phyloP scores from a whole-genome alignment of 306 rosid genomes.

The Myrica gale region DNA sequence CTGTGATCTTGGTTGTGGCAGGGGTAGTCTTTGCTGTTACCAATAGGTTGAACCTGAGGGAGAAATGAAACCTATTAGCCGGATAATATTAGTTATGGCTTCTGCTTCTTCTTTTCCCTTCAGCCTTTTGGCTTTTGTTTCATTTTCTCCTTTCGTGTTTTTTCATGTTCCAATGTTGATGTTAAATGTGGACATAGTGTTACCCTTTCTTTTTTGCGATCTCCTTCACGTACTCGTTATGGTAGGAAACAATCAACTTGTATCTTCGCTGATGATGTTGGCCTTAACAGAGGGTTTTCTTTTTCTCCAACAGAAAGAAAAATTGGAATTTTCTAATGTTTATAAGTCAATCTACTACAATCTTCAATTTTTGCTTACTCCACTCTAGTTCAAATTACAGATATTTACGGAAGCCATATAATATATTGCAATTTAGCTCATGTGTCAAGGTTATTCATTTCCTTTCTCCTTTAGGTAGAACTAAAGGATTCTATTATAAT shows the following conservation, averaged over 20 bases:
- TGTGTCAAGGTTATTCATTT: no score
- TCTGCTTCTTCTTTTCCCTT: not conserved
- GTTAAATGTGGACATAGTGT: constrained; percentile 5
- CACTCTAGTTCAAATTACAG: no score
- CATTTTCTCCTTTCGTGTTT: not conserved
- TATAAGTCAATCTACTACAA: no score
- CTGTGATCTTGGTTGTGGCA: constrained; percentile 49
- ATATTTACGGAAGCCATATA: no score
- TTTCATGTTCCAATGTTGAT: not conserved
- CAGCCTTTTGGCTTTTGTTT: not conserved
- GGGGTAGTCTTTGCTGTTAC: constrained; percentile 54
- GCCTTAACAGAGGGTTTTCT: not conserved
- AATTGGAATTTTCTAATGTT: no score
- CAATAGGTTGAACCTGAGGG: constrained; percentile 57
- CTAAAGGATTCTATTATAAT: no score
- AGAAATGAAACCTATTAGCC: constrained; percentile 34
- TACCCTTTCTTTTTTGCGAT: not conserved
- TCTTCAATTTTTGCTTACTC: no score
- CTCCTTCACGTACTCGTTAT: not conserved
- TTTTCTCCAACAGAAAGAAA: not conserved
- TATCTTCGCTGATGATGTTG: not conserved
- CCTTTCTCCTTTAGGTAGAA: no score
- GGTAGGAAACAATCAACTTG: not conserved
- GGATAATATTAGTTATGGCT: constrained; percentile 1
- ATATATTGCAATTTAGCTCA: no score